Base-by-base conservation (phyloP, 2,329 filamentous ascomycete genomes). In the Xylariaceae sp. region DNA sequence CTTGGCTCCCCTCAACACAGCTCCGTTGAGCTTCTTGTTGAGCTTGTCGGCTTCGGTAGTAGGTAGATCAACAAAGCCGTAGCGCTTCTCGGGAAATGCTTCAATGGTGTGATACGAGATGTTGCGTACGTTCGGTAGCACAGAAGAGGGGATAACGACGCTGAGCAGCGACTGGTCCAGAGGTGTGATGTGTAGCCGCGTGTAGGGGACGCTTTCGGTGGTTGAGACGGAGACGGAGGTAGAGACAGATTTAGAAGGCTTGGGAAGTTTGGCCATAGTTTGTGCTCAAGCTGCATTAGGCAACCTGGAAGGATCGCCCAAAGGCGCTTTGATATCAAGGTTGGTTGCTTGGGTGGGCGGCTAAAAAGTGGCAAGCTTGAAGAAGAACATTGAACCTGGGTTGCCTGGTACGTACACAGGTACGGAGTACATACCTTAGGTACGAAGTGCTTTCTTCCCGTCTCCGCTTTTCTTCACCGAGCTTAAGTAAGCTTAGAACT, bases 31-130 rank as follows among this genome's bases (percentile, higher is more conserved):
- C 77, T 95, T 98, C 76, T 89, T 93, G 77, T 88, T 91, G 51
- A 98, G 75, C 73, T 92, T 96, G n/a, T 93, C 89, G 9, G 93
- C 95, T 63, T 96, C 92, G 74, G 85, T 84, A 2, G 72, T 75
- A 0, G 93, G 93, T 40, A 99, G 76, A 45, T 96, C 92, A 57
- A 98, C 80, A 75, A 90, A 99, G 53, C 93, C 95, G 85, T 91
- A 99, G 50, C 85, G 88, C 70, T 86, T 89, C 63, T 99, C 95
- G 14, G 93, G 93, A 61, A 96, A 96, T 0, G 93, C 93, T 69
- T 91, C 84, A 63, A 97, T 77, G 4, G 80, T 79, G 74, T 98
- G 93, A 75, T 89, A 97, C n/a, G 93, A 96, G 50, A 97, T 84
- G 70, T 92, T 90, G 59, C 86, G 85, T 19, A 90, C 91, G 44